Evolutionary conservation across 495 filamentous ascomycete genomes (phyloP).

Genomic region (Cetradonia linearis): DNA sequence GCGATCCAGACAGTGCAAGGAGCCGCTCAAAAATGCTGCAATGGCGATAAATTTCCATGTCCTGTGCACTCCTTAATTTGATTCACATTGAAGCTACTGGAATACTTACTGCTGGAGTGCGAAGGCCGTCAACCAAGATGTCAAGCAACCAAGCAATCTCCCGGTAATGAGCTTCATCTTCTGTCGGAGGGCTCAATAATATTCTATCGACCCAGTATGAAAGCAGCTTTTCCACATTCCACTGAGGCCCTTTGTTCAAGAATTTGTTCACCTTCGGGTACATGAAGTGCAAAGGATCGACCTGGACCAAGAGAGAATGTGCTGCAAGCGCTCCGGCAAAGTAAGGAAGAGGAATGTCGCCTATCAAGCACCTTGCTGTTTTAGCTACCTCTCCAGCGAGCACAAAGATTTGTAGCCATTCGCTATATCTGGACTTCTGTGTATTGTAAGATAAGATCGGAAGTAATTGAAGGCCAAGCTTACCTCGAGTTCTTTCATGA

Average conservation of each 20-base stretch:
- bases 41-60: slow-evolving; percentile 75
- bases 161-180: slow-evolving; percentile 63
- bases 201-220: slow-evolving; percentile 62
- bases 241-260: slow-evolving; percentile 62
- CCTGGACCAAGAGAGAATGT: slow-evolving; percentile 54
- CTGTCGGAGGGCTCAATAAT: slow-evolving; percentile 54
- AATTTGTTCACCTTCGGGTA: slow-evolving; percentile 83
- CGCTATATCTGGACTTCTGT: slow-evolving; percentile 55
- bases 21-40: slow-evolving; percentile 70
- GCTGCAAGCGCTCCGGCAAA: slow-evolving; percentile 65
- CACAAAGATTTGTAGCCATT: slow-evolving; percentile 65
- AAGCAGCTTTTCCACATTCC: slow-evolving; percentile 65
- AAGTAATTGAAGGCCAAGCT: slow-evolving; percentile 11
- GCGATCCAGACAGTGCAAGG: slow-evolving; percentile 58
- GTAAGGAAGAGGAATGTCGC: slow-evolving; percentile 54
- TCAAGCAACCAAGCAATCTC: slow-evolving; percentile 75
- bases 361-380: slow-evolving; percentile 48
- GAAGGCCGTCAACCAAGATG: slow-evolving; percentile 61
- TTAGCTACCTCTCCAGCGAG: slow-evolving; percentile 70
- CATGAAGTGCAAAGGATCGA: slow-evolving; percentile 68
- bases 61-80: slow-evolving; percentile 31
- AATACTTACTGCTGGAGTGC: slow-evolving; percentile 41
- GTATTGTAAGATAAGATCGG: slow-evolving; percentile 16
- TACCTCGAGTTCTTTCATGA: slow-evolving; percentile 54
- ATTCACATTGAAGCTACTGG: not conserved